phyloP scores from a whole-genome alignment of 192 early-diverging fungal genomes.

The Thamnidium elegans region DNA sequence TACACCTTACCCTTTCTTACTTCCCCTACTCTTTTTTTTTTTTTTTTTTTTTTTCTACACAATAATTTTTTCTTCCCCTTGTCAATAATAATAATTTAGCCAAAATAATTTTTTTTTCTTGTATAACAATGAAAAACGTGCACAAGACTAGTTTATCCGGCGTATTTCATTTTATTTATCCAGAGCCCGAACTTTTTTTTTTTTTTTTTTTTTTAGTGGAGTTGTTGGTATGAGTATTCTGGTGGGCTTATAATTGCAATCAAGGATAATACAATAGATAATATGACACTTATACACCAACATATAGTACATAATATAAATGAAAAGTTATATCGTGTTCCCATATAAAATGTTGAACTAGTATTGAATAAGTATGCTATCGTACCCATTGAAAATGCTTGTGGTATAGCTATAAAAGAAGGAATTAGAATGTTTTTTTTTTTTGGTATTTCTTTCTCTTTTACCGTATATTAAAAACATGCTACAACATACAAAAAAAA shows the following conservation, averaged over 20 bases:
- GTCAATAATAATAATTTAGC: conserved; percentile 1
- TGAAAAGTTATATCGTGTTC: conserved; percentile 33
- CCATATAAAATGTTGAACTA: conserved; percentile 29
- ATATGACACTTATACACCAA: conserved; percentile 27
- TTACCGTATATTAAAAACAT: conserved; percentile 9
- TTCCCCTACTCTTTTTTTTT: neutral
- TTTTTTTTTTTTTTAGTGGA: conserved; percentile 5
- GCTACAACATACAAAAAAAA: neutral
- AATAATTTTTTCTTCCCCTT: neutral
- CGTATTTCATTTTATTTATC: no score
- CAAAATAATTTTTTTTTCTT: neutral
- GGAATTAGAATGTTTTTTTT: neutral
- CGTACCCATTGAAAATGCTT: conserved; percentile 31
- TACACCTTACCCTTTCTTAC: neutral
- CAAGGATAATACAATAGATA: conserved; percentile 25
- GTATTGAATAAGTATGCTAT: conserved; percentile 36
- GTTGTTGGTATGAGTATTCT: conserved; percentile 22
- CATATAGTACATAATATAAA: conserved; percentile 32
- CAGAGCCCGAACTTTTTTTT: no score
- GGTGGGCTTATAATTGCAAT: conserved; percentile 30
- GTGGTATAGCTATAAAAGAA: conserved; percentile 26
- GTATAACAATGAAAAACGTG: conserved; percentile 1
- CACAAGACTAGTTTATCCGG: no score
- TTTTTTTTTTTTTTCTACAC: neutral
- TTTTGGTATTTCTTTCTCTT: no score